Percentiles rank a stretch among this genome's conserved stretches.
phyloP scores from a whole-genome alignment of 2,329 filamentous ascomycete genomes.

The Aspergillus ochraceoroseus region DNA sequence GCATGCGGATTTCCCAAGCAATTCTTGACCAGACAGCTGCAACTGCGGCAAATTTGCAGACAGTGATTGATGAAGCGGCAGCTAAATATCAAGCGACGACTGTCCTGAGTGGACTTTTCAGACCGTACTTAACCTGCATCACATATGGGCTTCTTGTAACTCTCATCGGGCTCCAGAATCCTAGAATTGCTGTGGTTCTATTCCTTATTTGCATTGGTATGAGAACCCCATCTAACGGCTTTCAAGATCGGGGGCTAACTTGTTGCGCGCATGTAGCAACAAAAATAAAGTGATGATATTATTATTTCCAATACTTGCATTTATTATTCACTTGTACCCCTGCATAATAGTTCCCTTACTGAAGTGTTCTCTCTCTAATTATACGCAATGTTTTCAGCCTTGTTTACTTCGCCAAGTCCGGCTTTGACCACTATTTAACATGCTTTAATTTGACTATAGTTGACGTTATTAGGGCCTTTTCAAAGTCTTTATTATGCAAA shows the following conservation, averaged over 20 bases:
- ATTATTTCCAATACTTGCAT: neutral
- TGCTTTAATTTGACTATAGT: neutral
- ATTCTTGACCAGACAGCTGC: constrained; percentile 29
- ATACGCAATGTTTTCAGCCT: too few relatives aligned
- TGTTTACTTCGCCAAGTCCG: too few relatives aligned
- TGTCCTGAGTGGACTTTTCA: constrained; percentile 16
- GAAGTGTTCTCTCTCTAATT: too few relatives aligned
- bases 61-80: constrained; percentile 30
- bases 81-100: constrained; percentile 19
- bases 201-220: constrained; percentile 18
- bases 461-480: neutral
- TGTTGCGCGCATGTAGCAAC: neutral
- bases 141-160: constrained; percentile 25
- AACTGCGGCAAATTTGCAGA: constrained; percentile 30
- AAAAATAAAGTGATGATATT: constrained; percentile 1
- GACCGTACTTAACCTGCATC: neutral
- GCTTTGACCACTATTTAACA: neutral
- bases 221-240: neutral
- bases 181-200: constrained; percentile 21
- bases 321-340: too few relatives aligned
- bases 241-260: neutral
- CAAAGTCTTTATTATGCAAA: neutral
- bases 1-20: constrained; percentile 29
- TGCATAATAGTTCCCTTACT: too few relatives aligned
- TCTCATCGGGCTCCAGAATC: constrained; percentile 24